Conservation (phyloP, 2,329 filamentous ascomycete genomes). For the Verticillium albo-atrum region DNA sequence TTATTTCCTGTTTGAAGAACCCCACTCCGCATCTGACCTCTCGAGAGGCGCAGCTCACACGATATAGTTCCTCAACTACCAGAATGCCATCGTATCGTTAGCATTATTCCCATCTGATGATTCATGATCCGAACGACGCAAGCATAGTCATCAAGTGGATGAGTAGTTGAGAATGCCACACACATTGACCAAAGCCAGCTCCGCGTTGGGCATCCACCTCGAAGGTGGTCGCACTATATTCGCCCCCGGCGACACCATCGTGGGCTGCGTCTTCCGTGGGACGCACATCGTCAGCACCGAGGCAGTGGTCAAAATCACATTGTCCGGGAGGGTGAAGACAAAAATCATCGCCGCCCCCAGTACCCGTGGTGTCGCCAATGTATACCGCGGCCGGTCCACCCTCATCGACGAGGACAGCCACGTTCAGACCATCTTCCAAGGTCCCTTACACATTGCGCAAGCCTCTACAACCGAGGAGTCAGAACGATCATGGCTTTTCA, state of each 20-base stretch:
- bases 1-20: too few relatives aligned
- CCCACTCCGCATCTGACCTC: too few relatives aligned
- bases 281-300: conserved; percentile 13
- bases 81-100: too few relatives aligned
- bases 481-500: conserved; percentile 20
- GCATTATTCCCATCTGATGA: too few relatives aligned
- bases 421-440: conserved; percentile 13
- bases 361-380: conserved; percentile 1
- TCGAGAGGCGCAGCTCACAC: too few relatives aligned
- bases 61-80: too few relatives aligned
- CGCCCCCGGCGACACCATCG: conserved; percentile 19
- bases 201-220: background rate
- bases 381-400: conserved; percentile 18
- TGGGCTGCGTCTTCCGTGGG: conserved; percentile 18
- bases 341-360: conserved; percentile 1
- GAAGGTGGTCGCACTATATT: background rate
- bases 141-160: too few relatives aligned
- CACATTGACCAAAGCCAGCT: background rate
- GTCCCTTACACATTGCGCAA: conserved; percentile 18
- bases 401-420: conserved; percentile 13
- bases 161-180: background rate
- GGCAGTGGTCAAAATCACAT: conserved; percentile 14
- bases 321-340: conserved; percentile 20
- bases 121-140: too few relatives aligned
- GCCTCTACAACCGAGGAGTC: background rate